phyloP scores from a whole-genome alignment of 345 rosid species.

The Psidium guajava region DNA sequence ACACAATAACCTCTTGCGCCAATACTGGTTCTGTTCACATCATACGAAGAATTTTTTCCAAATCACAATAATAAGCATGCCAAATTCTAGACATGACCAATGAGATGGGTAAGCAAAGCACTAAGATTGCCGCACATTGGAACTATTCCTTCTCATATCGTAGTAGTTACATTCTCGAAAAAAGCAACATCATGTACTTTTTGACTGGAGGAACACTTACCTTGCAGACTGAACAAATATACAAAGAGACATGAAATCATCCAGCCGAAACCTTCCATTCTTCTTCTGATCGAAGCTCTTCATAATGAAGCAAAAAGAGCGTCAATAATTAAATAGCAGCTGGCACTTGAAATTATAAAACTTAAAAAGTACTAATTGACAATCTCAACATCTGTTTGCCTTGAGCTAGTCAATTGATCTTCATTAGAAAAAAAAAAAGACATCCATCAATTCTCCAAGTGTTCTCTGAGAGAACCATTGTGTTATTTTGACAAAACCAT shows the following conservation, averaged over 20 bases:
- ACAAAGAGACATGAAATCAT: slow-evolving; percentile 62
- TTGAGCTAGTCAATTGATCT: not conserved
- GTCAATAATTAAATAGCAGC: not conserved
- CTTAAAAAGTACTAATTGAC: not conserved
- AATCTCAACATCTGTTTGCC: not conserved
- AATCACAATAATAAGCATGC: not conserved
- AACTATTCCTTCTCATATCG: not conserved
- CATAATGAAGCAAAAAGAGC: not conserved
- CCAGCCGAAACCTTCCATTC: slow-evolving; percentile 49
- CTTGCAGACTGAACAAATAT: slow-evolving; percentile 60
- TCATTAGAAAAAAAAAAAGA: not conserved
- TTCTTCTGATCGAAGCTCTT: slow-evolving; percentile 63
- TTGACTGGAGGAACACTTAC: slow-evolving; percentile 12
- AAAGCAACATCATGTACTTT: not conserved
- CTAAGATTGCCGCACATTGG: not conserved
- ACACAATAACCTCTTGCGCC: not conserved
- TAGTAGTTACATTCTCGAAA: not conserved
- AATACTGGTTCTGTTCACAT: not conserved
- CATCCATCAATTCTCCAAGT: not conserved
- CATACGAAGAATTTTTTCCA: not conserved
- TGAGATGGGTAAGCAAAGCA: not conserved
- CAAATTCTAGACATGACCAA: not conserved
- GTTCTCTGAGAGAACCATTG: not conserved
- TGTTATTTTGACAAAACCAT: not conserved
- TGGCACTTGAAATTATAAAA: not conserved